Percentiles rank a stretch among this genome's conserved stretches.
These are phyloP conservation scores for Mortierella sp. DNA, from an alignment of 371 early-diverging fungal genomes.

Conservation along the genomic window DNA sequence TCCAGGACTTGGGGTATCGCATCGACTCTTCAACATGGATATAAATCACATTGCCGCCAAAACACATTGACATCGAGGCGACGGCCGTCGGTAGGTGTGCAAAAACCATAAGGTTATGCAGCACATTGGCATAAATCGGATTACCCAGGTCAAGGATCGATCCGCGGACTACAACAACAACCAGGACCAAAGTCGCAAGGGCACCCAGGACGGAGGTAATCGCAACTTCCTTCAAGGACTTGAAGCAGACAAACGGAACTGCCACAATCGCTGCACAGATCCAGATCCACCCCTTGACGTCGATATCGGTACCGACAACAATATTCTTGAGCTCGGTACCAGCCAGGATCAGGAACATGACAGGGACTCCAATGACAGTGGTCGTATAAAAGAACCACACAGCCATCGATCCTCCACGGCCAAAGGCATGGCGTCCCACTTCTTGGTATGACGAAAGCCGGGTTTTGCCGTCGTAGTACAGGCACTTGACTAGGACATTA, in stretches of 20 bases:
- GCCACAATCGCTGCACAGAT: slow-evolving; percentile 60
- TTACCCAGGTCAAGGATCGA: slow-evolving; percentile 50
- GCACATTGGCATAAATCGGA: slow-evolving; percentile 44
- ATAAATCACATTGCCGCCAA: slow-evolving; percentile 84
- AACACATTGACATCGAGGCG: slow-evolving; percentile 82
- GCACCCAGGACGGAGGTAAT: slow-evolving; percentile 73
- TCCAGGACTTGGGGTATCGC: slow-evolving; percentile 77
- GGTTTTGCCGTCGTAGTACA: too few relatives aligned
- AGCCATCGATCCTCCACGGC: slow-evolving; percentile 27
- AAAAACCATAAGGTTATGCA: slow-evolving; percentile 64
- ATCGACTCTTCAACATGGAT: slow-evolving; percentile 60
- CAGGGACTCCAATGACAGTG: slow-evolving; percentile 68
- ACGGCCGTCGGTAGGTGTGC: slow-evolving; percentile 68
- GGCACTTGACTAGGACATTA: too few relatives aligned
- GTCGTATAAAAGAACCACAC: slow-evolving; percentile 68
- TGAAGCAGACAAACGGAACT: slow-evolving; percentile 67
- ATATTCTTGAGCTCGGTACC: slow-evolving; percentile 62
- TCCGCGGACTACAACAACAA: slow-evolving; percentile 58
- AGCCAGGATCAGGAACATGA: slow-evolving; percentile 68
- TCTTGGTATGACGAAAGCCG: too few relatives aligned
- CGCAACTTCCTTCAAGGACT: slow-evolving; percentile 71
- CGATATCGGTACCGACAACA: slow-evolving; percentile 20
- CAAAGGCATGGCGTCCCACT: too few relatives aligned
- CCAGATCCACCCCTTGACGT: slow-evolving; percentile 64
- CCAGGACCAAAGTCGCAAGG: too few relatives aligned